phyloP scores from a whole-genome alignment of 176 grass and related monocot species.

The Cymbopogon citratus region DNA sequence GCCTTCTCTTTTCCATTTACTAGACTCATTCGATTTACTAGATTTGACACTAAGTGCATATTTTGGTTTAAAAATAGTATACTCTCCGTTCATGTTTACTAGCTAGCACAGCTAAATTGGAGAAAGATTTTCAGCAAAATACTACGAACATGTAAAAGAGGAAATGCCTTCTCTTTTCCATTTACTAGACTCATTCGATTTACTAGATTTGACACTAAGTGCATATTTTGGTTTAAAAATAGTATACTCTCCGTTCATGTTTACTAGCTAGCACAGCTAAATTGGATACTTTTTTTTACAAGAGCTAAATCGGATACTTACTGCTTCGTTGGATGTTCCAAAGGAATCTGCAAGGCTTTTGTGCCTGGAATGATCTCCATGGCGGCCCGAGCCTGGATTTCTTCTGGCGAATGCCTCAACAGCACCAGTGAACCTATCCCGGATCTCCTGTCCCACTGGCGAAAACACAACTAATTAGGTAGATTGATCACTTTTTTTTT shows the following conservation, averaged over 20 bases:
- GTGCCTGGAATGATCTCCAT: constrained; percentile 52
- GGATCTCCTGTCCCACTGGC: constrained; percentile 88
- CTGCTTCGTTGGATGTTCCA: constrained; percentile 55
- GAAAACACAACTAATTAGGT: constrained; percentile 8
- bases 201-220: not conserved
- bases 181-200: not conserved
- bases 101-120: not conserved
- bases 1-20: not conserved
- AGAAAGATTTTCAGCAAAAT: not conserved
- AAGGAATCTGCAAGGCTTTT: constrained; percentile 68
- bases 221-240: not conserved
- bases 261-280: not conserved
- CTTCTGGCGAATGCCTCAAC: constrained; percentile 93
- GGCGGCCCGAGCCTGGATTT: constrained; percentile 50
- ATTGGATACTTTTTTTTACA: not conserved
- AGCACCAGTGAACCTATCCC: constrained; percentile 80
- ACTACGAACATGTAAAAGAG: not conserved
- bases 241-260: not conserved
- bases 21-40: not conserved
- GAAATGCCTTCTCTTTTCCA: not conserved
- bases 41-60: not conserved
- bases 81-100: not conserved
- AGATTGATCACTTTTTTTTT: not conserved
- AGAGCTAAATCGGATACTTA: constrained; percentile 12
- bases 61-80: not conserved